Evolutionary conservation across 2,329 filamentous ascomycete genomes (phyloP), one percentile per base, ranked within the genome.

Genomic region (Exophiala calicioides): DNA sequence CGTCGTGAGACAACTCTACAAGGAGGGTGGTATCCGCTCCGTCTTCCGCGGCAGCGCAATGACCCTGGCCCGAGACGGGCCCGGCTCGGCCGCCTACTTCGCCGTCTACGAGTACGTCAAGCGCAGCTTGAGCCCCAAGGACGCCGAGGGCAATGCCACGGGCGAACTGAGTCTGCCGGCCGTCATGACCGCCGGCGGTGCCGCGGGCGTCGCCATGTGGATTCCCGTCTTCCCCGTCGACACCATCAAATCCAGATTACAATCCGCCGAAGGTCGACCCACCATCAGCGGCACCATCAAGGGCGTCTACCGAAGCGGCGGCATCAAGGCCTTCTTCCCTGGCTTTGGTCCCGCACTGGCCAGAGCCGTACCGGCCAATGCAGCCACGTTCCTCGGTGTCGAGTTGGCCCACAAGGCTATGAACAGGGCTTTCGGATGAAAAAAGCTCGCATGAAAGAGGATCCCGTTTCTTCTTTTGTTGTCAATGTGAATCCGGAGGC

Each of bases 201-300:
- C 85, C 3, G 93, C 93, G 0, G 93, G 93, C 63, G 81, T 98
- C 19, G 93, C 93, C 54, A 98, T 98, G 93, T 98, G 93, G 93
- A 93, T 96, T 58, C 90, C 93, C 43, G 90, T 98, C 31, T 98
- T 98, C 80, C 93, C 93, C 16, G 80, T 98, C 56, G 93, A 98
- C 65, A 98, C 93, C 0, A 84, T 98, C 72, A 98, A 98, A 81
- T 90, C 85, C 55, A 78, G 90, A 27, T 73, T 98, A 65, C 93
- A 98, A 77, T 95, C 88, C 32, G 89, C 89, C 31, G 87, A 93
- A 63, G 90, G 89, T 37, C 85, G 85, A 58, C 84, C 90, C 38
- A 88, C 86, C 0, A 81, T 98, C 40, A 79, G 83, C 12, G 84
- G 86, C 5, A 88, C 93, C 23, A 80, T 98, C 40, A 78, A 80